Conservation (phyloP, 108 stramenopile species). For the Schizochytrium sp. region DNA sequence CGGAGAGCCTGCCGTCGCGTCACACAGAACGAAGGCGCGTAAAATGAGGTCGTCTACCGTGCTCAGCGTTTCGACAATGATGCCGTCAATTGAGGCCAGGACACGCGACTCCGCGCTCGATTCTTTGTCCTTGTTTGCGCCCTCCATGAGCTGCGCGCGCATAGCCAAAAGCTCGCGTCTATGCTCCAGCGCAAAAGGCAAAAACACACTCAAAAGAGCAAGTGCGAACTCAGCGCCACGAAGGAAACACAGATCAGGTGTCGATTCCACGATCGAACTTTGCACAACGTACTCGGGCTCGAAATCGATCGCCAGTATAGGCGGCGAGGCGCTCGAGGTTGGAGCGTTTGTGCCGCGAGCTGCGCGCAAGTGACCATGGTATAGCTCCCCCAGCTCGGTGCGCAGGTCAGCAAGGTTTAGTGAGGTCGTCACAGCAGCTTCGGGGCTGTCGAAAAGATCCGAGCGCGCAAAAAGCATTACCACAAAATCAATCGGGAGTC, state of each 20-base stretch:
- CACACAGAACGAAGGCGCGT: background rate
- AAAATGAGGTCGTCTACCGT: background rate
- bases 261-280: background rate
- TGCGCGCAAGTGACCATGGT: background rate
- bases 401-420: background rate
- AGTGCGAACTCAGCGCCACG: background rate
- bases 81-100: background rate
- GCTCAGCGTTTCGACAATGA: background rate
- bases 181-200: background rate
- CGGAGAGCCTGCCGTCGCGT: background rate
- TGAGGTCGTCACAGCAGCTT: background rate
- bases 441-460: background rate
- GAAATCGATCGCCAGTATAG: background rate
- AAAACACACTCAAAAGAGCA: background rate
- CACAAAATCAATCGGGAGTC: background rate
- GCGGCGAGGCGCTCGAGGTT: background rate
- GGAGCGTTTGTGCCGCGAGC: background rate
- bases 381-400: background rate
- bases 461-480: background rate
- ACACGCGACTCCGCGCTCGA: too few relatives aligned
- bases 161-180: background rate
- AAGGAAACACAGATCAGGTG: background rate
- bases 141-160: too few relatives aligned
- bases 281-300: background rate
- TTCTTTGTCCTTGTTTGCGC: background rate